These are phyloP conservation scores for Backusella circina DNA, from an alignment of 192 early-diverging fungal genomes.

Conservation along the genomic window DNA sequence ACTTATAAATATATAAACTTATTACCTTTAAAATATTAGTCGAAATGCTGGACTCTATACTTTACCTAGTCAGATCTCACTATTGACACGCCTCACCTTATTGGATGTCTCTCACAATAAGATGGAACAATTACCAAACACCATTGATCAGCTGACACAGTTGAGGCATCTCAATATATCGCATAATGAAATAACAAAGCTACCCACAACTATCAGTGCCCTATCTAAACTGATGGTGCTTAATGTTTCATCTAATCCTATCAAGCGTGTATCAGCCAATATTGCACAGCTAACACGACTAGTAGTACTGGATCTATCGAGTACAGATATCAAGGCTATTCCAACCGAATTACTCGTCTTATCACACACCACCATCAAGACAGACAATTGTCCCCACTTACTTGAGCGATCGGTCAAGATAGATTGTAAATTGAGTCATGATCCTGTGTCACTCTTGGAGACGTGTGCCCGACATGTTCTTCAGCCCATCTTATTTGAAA, in stretches of 20 bases:
- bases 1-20: not conserved
- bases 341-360: conserved; percentile 11
- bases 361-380: not conserved
- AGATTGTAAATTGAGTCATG: conserved; percentile 8
- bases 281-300: conserved; percentile 45
- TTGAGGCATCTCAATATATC: conserved; percentile 62
- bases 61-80: conserved; percentile 43
- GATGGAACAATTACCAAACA: conserved; percentile 56
- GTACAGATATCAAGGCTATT: conserved; percentile 13
- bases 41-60: not conserved
- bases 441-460: conserved; percentile 67
- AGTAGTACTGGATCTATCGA: conserved; percentile 7
- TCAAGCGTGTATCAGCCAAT: conserved; percentile 62
- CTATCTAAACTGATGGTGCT: conserved; percentile 58
- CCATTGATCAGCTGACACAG: conserved; percentile 59
- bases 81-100: conserved; percentile 62
- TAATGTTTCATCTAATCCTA: conserved; percentile 63
- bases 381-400: conserved; percentile 13
- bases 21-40: not conserved
- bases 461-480: conserved; percentile 73
- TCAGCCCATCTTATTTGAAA: not conserved
- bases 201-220: conserved; percentile 62
- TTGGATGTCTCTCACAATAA: conserved; percentile 65
- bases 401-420: not conserved
- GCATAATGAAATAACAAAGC: conserved; percentile 52